Evolutionary conservation across 1,139 yeast genomes (phyloP), one percentile per base, ranked within the genome.

Genomic region (Geotrichum bryndzae): DNA sequence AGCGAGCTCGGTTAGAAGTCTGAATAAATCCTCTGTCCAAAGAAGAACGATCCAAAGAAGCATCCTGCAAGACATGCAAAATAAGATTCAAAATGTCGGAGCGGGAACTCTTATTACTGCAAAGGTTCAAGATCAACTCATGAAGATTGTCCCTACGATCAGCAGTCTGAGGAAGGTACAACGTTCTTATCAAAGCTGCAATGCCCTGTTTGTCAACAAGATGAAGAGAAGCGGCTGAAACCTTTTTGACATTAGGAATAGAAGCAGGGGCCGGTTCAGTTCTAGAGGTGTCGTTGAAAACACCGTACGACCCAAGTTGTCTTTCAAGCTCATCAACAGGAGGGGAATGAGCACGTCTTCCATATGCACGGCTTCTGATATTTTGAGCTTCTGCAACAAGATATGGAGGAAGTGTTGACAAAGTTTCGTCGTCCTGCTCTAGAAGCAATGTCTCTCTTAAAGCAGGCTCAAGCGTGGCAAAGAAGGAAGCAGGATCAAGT

Each of bases 31-130:
- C 82, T 66, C 79, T 82, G 66, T 88, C 94, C 59, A 90, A 73
- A 0, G 90, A 75, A 33, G 79, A 80, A 60, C 84, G 86, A 67
- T 84, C 87, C 1, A 74, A 72, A 15, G 88, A 78, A 8, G 95
- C 96, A 66, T 91, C 97, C 65, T 86, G 86, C 53, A 92, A 75
- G 54, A 91, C 82, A 38, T 87, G 84, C 55, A 91, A 73, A 59
- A 91, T 73, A 62, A 87, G 76, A 54, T 87, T 85, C 72, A 91
- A 79, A n/a, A 90, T 82, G 66, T 92, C 97, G 25, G 83, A 77
- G 59, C 97, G 77, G 11, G 90, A 88, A 66, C 87, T 95, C 70
- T 88, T 88, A 73, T 87, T 90, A 65, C 84, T 81, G 70, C 96
- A 88, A 64, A 91, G 73, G 64, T 83, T 84, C 45, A 83, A 83